Base-by-base conservation (phyloP, 257 asterid species). In the Capsicum baccatum region DNA sequence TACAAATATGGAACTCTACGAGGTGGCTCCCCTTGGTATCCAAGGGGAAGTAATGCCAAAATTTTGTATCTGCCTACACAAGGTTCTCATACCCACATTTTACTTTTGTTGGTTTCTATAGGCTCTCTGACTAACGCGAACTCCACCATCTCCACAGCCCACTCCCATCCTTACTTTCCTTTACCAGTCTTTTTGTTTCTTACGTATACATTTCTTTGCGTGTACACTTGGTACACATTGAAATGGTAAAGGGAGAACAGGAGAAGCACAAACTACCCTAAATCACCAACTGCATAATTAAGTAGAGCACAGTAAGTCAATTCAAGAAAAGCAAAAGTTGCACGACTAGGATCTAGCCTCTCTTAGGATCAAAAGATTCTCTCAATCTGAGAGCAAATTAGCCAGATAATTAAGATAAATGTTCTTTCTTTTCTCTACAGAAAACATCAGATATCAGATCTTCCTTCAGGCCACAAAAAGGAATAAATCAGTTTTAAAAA, bases 261-360 rank as follows among this genome's bases (percentile, higher is more conserved):
- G 58, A 47, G 55, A 47, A 9, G 17, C 39, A 71, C 17, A 47
- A n/a, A 44, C 39, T 19, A 71, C 39, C 37, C 79, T 71, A 71
- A n/a, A 47, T n/a, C 39, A 47, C 17, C 80, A 71, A 71, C 58
- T 71, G 39, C 80, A 71, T n/a, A 71, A 71, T 47, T 10, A 44
- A 71, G 58, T 71, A 19, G 39, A 71, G 47, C 58, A 9, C 58
- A n/a, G 35, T 1, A 42, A 1, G 35, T 71, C 79, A 9, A 47
- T 47, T n/a, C 58, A 6, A 71, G 39, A 78, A 78, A 78, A 54
- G 15, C 5, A 26, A 54, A 54, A 13, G 21, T 8, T 14, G 82
- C 82, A 54, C 50, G 8, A 54, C 50, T 54, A 54, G 64, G 15
- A 54, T 54, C 81, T 50, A 48, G 21, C 80, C 10, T 74, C 81